Base-by-base conservation (phyloP, 2,329 filamentous ascomycete genomes). In the Colletotrichum shisoi region DNA sequence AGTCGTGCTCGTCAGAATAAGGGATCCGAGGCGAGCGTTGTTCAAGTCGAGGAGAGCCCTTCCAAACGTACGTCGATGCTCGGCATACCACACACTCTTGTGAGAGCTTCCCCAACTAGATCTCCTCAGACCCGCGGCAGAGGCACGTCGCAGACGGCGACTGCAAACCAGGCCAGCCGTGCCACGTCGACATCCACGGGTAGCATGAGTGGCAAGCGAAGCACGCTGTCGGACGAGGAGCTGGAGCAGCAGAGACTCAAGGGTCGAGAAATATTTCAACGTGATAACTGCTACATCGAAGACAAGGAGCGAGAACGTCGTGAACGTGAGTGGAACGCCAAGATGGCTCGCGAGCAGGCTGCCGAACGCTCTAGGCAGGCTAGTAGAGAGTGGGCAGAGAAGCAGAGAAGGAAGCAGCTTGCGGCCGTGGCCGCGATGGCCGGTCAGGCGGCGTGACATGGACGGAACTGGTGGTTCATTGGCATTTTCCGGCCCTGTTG, bases 311-410 rank as follows among this genome's bases (percentile, higher is more conserved):
- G 80, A 11, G 86, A 87, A 73, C 83, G 79, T 71, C 80, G 79
- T 9, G 84, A 85, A 68, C 82, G 86, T 40, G 86, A 89, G 71
- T 75, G 78, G 54, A 79, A 81, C 44, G 83, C 86, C 15, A 86
- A 83, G 72, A 72, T 79, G 62, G 86, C 87, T 8, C 80, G 87
- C 51, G 83, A 87, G 71, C 80, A 87, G 71, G 87, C 87, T 27
- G 87, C 87, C 11, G 86, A 89, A 75, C 81, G 84, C 72, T 87
- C 85, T 61, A 82, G 87, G 61, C 79, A 82, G 73, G 81, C 84
- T 66, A 86, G 86, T 70, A 82, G 86, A 40, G 84, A 88, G 71
- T 89, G 87, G 86, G 86, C 86, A 12, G 85, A 88, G 73, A 87
- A 83, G 76, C 84, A 85, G 73, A 79, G 80, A 44, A 78, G 75